Evolutionary conservation across 192 early-diverging fungal genomes (phyloP), one percentile per base, ranked within the genome.

Genomic region (Coemansia erecta): DNA sequence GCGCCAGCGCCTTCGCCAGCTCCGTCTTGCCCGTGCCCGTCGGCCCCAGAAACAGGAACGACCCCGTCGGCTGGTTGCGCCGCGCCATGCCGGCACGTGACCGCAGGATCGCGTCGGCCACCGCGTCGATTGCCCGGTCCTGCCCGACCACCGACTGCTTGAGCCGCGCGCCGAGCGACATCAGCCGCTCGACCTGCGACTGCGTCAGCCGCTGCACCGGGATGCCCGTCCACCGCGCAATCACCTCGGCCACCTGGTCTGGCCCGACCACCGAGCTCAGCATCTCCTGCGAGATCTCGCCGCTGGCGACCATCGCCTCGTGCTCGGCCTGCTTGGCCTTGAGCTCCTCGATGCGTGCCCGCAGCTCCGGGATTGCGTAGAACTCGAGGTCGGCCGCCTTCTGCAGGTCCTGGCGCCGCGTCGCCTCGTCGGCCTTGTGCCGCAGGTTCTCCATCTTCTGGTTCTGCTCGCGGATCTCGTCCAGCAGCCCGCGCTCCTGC

Each of bases 11-110:
- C 66, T 91, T 90, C 61, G 85, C 85, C 44, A 90, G 73, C 73
- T 92, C 90, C 2, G 88, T 92, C 70, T 99, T 99, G 28, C 97
- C 97, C 0, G 92, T 91, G 72, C 97, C 97, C 12, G 94, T 98
- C 2, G 94, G 93, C 2, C 97, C 97, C 2, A 99, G 82, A 75
- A 99, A 99, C 53, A 99, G 64, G 79, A 99, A 98, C 6, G 87
- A 90, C 9, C 92, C 95, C 54, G 94, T 87, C 8, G 93, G 93
- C 47, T 90, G 86, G 46, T 87, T 84, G 19, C 77, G 77, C 15
- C 88, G 87, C 5, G 89, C 65, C 63, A 99, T 85, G 7, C 97
- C 97, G 3, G 97, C 95, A 8, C 97, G 85, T 22, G 89, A 92
- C 8, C 93, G 77, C 35, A 94, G 64, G 17, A 99, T 88, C 15